A percentile compares a stretch with the other conserved stretches of the same genome.
These are phyloP conservation scores for Danielozyma ontarioensis DNA, from an alignment of 805 yeast species.

Conservation along the genomic window DNA sequence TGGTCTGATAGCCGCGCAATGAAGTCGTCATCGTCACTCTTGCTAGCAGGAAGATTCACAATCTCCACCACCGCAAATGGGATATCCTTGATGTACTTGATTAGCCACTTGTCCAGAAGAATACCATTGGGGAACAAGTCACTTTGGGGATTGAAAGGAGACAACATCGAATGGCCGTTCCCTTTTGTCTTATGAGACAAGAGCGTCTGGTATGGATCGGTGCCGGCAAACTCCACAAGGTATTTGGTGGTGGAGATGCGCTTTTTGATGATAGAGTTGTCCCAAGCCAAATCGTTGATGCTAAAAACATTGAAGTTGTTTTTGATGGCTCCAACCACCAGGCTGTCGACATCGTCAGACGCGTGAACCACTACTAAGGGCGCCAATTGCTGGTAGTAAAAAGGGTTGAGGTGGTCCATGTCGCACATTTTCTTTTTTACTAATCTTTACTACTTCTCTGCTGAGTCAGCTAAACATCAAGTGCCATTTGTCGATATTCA, in stretches of 20 bases:
- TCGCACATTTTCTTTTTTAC: no score
- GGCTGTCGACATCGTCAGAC: constrained; percentile 6
- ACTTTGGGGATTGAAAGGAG: constrained; percentile 34
- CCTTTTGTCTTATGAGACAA: constrained; percentile 3
- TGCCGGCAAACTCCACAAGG: constrained; percentile 14
- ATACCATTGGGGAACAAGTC: constrained; percentile 24
- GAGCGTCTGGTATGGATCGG: constrained; percentile 2
- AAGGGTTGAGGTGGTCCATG: constrained; percentile 30
- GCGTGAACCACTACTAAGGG: constrained; percentile 22
- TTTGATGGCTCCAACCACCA: constrained; percentile 3
- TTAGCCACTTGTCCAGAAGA: constrained; percentile 29
- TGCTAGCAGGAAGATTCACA: constrained; percentile 10
- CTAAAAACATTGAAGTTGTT: constrained; percentile 11
- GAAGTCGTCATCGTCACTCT: constrained; percentile 9
- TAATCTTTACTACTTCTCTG: no score
- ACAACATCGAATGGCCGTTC: constrained; percentile 20
- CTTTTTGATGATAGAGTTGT: constrained; percentile 31
- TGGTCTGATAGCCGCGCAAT: constrained; percentile 10
- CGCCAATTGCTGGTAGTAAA: constrained; percentile 28
- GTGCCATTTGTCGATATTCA: no score
- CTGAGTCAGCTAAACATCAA: no score
- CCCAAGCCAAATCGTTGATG: constrained; percentile 26
- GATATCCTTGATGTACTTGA: constrained; percentile 22
- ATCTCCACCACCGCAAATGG: constrained; percentile 29
- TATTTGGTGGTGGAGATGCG: constrained; percentile 29